Base-by-base conservation (phyloP, 108 stramenopile genomes). In the Pseudonitzschia delicatissima region DNA sequence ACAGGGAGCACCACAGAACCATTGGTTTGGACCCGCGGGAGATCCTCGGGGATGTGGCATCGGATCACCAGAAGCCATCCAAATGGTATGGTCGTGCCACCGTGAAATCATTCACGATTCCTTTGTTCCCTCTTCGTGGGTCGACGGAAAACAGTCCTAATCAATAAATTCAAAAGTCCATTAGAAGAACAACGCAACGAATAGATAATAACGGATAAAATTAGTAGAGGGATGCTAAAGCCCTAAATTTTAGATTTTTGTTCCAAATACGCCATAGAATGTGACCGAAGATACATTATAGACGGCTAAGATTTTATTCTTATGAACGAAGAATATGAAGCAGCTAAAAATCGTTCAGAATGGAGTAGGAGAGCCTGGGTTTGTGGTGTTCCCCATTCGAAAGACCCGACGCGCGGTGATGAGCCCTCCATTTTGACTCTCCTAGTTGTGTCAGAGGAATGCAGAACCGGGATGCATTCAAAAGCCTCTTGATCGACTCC, bases 1-100 rank as follows among this genome's bases (percentile, higher is more conserved):
- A n/a, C 27, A 40, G 36, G 48, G 66, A 31, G 98, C 98, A 4
- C 98, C 98, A n/a, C 96, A 97, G 68, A 99, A 99, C 78, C 98
- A 99, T 78, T 99, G 98, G 98, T 99, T 99, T 71, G 98, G 98
- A 69, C 85, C 96, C 23, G 89, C 90, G 7, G 95, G 96, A 9
- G 94, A 96, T 77, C 92, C 94, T 3, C 69, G 92, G 6, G 92
- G 89, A 8, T 93, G 94, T 5, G 95, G 95, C 37, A 98, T 99
- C 64, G 97, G 97, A 27, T 96, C 96, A 18, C 93, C 91, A n/a
- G 97, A 99, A 79, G 97, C 98, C 35, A 99, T 99, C 57, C 86
- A 96, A 74, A 59, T 96, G 68, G 96, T 97, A 7, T 99, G 98
- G 98, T 91, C 88, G 6, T 97, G 93, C 69, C 98, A 99, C 71